Evolutionary conservation across 2,329 filamentous ascomycete genomes (phyloP).

Genomic region (Nakataea oryzae): DNA sequence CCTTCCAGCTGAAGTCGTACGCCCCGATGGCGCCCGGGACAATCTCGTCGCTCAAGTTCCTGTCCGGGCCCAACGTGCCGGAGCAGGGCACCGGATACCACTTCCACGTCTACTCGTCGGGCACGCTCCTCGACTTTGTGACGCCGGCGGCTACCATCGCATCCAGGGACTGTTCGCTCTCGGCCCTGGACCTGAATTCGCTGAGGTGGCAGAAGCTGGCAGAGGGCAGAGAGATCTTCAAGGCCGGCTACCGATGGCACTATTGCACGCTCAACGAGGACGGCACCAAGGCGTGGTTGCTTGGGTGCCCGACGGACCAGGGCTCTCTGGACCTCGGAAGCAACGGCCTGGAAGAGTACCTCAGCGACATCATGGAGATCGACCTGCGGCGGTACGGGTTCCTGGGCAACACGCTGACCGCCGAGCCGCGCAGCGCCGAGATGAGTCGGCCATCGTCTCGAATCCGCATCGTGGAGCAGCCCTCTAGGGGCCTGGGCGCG

Average conservation of each 20-base stretch:
- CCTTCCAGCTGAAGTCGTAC: slow-evolving; percentile 59
- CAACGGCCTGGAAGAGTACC: slow-evolving; percentile 74
- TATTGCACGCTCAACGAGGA: slow-evolving; percentile 95
- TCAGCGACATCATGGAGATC: slow-evolving; percentile 90
- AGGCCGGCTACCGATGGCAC: slow-evolving; percentile 88
- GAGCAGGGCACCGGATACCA: slow-evolving; percentile 86
- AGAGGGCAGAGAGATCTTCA: slow-evolving; percentile 89
- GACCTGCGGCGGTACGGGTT: slow-evolving; percentile 88
- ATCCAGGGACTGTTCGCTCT: slow-evolving; percentile 80
- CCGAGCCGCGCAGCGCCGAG: slow-evolving; percentile 38
- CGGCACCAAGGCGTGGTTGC: slow-evolving; percentile 89
- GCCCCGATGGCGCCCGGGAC: slow-evolving; percentile 79
- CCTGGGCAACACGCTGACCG: slow-evolving; percentile 63
- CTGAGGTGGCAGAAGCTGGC: slow-evolving; percentile 92
- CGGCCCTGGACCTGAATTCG: slow-evolving; percentile 75
- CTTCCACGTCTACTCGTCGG: slow-evolving; percentile 91
- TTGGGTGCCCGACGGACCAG: slow-evolving; percentile 79
- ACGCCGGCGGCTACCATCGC: slow-evolving; percentile 84
- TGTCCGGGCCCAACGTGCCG: slow-evolving; percentile 76
- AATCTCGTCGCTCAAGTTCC: slow-evolving; percentile 83
- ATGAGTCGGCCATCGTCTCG: slow-evolving; percentile 33
- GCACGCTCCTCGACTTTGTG: slow-evolving; percentile 85
- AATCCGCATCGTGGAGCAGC: slow-evolving; percentile 36
- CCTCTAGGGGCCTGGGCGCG: slow-evolving; percentile 62
- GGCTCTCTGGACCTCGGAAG: slow-evolving; percentile 53